Conservation (phyloP, 768 basidiomycete species). For the Pleurotus citrinopileatus region DNA sequence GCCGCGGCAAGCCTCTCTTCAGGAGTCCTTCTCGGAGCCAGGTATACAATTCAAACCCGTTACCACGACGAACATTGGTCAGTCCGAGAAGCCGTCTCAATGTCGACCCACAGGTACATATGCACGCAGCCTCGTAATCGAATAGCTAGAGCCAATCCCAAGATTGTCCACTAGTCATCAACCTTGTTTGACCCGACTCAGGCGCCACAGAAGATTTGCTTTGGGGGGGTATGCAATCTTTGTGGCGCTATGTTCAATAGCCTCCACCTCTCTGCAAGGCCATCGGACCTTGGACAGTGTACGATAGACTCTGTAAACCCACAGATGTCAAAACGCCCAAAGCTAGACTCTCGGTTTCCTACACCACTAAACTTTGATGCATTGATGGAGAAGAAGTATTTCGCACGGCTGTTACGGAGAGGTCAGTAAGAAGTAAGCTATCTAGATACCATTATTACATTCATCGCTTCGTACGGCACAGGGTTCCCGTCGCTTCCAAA, state of each 20-base stretch:
- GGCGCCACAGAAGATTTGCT: constrained; percentile 8
- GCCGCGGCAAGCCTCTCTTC: background rate
- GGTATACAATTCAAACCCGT: background rate
- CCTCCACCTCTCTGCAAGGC: background rate
- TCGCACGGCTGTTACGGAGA: constrained; percentile 6
- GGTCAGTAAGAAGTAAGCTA: constrained; percentile 2
- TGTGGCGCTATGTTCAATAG: constrained; percentile 5
- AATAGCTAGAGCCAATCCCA: background rate
- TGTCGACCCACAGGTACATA: too few relatives aligned
- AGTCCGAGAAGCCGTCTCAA: background rate
- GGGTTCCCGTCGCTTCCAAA: background rate
- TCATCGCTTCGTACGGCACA: background rate
- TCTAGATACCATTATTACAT: background rate
- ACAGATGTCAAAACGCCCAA: background rate
- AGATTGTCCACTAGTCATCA: background rate
- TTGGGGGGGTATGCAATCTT: background rate
- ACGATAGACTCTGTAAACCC: background rate
- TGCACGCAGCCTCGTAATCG: too few relatives aligned
- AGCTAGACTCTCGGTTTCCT: background rate
- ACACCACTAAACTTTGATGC: background rate
- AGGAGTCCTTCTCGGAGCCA: constrained; percentile 7
- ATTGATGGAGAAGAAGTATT: constrained; percentile 4
- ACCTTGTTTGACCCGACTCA: background rate
- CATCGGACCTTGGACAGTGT: background rate
- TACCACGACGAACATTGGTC: too few relatives aligned